Percentiles rank a stretch among this genome's conserved stretches.
phyloP scores from a whole-genome alignment of 805 yeast genomes.

The Yarrowia alimentaria region DNA sequence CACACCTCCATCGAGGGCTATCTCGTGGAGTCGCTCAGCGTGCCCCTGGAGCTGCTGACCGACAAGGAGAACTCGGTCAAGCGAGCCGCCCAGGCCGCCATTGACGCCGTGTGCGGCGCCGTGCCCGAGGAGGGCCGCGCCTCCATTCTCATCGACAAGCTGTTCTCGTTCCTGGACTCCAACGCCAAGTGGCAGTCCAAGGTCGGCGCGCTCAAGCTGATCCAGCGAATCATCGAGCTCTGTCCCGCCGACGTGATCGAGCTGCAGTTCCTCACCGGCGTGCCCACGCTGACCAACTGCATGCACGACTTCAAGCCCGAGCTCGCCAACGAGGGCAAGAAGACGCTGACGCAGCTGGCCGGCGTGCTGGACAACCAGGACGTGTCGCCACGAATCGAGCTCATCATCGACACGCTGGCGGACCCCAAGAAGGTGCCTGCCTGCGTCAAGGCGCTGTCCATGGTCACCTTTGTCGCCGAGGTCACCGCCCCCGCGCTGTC shows the following conservation, averaged over 20 bases:
- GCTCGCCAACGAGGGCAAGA: slow-evolving; percentile 78
- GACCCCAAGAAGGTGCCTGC: slow-evolving; percentile 86
- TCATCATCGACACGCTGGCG: slow-evolving; percentile 83
- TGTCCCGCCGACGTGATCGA: slow-evolving; percentile 85
- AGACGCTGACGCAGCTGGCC: slow-evolving; percentile 67
- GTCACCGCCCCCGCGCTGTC: slow-evolving; percentile 95
- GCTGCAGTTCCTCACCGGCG: slow-evolving; percentile 68
- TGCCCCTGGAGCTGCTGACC: slow-evolving; percentile 68
- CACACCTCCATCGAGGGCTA: slow-evolving; percentile 70
- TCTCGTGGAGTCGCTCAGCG: slow-evolving; percentile 59
- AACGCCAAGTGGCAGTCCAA: slow-evolving; percentile 95
- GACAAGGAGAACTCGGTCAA: slow-evolving; percentile 87
- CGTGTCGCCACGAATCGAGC: slow-evolving; percentile 77
- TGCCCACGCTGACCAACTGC: slow-evolving; percentile 84
- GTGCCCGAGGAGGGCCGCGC: slow-evolving; percentile 78
- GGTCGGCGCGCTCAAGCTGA: slow-evolving; percentile 67
- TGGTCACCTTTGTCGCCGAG: slow-evolving; percentile 96
- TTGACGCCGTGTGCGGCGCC: slow-evolving; percentile 64
- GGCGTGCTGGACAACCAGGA: slow-evolving; percentile 89
- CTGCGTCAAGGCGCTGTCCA: slow-evolving; percentile 83
- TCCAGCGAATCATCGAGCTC: slow-evolving; percentile 74
- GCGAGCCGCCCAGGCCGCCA: slow-evolving; percentile 79
- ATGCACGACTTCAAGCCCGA: slow-evolving; percentile 97
- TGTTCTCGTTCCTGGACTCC: slow-evolving; percentile 64
- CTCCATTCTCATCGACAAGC: slow-evolving; percentile 60